These are phyloP conservation scores for Dactylellina cionopaga DNA, from an alignment of 2,329 filamentous ascomycete genomes.

Conservation along the genomic window DNA sequence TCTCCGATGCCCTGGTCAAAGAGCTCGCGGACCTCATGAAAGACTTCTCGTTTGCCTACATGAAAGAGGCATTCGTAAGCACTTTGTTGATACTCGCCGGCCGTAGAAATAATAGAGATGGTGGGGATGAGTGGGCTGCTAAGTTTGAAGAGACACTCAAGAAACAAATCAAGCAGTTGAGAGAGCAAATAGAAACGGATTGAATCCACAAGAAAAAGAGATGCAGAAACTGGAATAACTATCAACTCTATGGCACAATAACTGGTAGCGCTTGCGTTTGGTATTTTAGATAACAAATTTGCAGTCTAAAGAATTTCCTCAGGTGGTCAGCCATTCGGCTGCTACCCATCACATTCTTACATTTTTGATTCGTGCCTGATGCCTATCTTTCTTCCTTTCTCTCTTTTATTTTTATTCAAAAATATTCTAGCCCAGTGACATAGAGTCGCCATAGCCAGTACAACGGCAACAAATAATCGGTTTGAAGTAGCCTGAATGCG, in stretches of 20 bases:
- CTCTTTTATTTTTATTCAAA: too few relatives aligned
- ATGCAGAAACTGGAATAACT: too few relatives aligned
- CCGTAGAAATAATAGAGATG: conserved; percentile 53
- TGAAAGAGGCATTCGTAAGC: conserved; percentile 76
- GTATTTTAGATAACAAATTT: too few relatives aligned
- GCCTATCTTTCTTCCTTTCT: too few relatives aligned
- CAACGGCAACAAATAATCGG: too few relatives aligned
- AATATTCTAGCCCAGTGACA: too few relatives aligned
- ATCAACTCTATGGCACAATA: too few relatives aligned
- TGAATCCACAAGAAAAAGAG: too few relatives aligned
- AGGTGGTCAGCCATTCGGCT: neutral
- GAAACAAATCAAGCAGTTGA: conserved; percentile 71
- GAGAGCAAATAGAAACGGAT: conserved; percentile 67
- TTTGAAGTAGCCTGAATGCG: too few relatives aligned
- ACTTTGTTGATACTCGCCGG: conserved; percentile 70
- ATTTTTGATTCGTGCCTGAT: neutral
- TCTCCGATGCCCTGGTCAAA: conserved; percentile 68
- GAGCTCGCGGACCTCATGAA: conserved; percentile 72
- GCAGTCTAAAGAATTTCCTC: too few relatives aligned
- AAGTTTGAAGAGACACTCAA: conserved; percentile 70
- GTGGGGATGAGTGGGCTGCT: conserved; percentile 55
- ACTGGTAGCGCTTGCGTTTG: too few relatives aligned
- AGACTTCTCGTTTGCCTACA: conserved; percentile 75
- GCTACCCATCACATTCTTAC: neutral
- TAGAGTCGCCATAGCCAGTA: too few relatives aligned